These are phyloP conservation scores for Earliella scabrosa DNA, from an alignment of 1,284 basidiomycete genomes.

Conservation along the genomic window DNA sequence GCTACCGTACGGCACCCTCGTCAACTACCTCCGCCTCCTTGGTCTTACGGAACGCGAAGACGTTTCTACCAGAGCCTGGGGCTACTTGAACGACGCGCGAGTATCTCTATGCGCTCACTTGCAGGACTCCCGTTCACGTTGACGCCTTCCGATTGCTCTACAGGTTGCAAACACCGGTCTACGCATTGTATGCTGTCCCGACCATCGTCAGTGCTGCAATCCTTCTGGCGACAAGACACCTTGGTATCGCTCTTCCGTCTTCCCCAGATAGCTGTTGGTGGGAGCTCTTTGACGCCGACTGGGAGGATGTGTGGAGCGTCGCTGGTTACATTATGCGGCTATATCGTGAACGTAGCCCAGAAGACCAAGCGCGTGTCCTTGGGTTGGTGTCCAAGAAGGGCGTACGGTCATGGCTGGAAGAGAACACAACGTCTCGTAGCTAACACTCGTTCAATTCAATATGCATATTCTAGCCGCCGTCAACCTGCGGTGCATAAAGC, in stretches of 20 bases:
- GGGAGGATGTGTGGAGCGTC: slow-evolving; percentile 84
- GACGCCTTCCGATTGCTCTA: slow-evolving; percentile 10
- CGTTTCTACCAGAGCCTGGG: slow-evolving; percentile 83
- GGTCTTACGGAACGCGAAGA: slow-evolving; percentile 75
- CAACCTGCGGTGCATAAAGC: no score
- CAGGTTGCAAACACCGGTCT: slow-evolving; percentile 90
- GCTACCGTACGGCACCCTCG: slow-evolving; percentile 91
- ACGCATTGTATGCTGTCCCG: slow-evolving; percentile 86
- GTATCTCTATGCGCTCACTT: slow-evolving; percentile 34
- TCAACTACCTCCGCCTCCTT: slow-evolving; percentile 94
- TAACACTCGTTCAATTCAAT: neutral
- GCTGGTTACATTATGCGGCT: slow-evolving; percentile 82
- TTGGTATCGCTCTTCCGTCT: slow-evolving; percentile 75
- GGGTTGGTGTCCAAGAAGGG: slow-evolving; percentile 71
- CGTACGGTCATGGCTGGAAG: slow-evolving; percentile 76
- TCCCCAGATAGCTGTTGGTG: slow-evolving; percentile 78
- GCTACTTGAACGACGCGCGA: slow-evolving; percentile 90
- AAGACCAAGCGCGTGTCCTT: slow-evolving; percentile 48
- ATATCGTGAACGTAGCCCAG: slow-evolving; percentile 53
- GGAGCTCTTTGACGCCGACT: slow-evolving; percentile 85
- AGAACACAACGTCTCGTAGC: slow-evolving; percentile 24
- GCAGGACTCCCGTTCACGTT: slow-evolving; percentile 21
- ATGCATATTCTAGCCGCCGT: no score
- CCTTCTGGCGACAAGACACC: slow-evolving; percentile 71
- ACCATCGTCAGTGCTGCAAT: slow-evolving; percentile 89